A percentile compares a stretch with the other conserved stretches of the same genome.
These are phyloP conservation scores for Myrmaecium sp. DNA, from an alignment of 2,329 filamentous ascomycete genomes.

Conservation along the genomic window DNA sequence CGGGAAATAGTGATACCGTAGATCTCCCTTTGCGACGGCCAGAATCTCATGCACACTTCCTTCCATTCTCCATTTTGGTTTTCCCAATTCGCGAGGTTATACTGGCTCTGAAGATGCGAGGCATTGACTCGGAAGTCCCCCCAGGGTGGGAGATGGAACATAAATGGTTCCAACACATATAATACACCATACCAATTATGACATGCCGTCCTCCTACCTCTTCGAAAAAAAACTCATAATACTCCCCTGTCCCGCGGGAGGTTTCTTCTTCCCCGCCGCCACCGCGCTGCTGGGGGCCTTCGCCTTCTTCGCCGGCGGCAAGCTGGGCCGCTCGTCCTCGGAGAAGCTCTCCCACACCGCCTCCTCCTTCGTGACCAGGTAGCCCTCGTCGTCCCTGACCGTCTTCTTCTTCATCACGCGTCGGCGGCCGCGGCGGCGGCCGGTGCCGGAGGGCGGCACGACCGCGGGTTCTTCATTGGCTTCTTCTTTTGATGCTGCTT, in stretches of 20 bases:
- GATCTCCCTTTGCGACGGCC: no score
- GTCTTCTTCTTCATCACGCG: constrained; percentile 79
- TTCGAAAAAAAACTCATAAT: constrained; percentile 91
- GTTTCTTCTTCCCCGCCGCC: constrained; percentile 36
- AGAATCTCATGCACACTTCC: no score
- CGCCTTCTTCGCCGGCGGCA: constrained; percentile 38
- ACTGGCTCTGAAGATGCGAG: no score
- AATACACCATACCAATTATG: no score
- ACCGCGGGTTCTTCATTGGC: constrained; percentile 15
- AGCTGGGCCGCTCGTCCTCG: constrained; percentile 81
- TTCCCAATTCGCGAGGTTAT: no score
- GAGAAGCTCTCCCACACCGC: constrained; percentile 82
- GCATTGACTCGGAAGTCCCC: no score
- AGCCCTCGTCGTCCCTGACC: constrained; percentile 74
- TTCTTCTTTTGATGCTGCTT: constrained; percentile 11
- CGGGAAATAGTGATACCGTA: no score
- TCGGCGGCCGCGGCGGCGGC: constrained; percentile 58
- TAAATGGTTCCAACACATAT: no score
- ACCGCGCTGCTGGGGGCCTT: constrained; percentile 26
- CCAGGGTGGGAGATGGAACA: no score
- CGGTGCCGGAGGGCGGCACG: constrained; percentile 39
- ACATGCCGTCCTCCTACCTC: constrained; percentile 22
- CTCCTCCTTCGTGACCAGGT: constrained; percentile 78
- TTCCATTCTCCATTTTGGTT: no score
- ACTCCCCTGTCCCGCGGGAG: constrained; percentile 46